These are phyloP conservation scores for Trichomonascaceae sp. DNA, from an alignment of 1,139 yeast genomes.

Conservation along the genomic window DNA sequence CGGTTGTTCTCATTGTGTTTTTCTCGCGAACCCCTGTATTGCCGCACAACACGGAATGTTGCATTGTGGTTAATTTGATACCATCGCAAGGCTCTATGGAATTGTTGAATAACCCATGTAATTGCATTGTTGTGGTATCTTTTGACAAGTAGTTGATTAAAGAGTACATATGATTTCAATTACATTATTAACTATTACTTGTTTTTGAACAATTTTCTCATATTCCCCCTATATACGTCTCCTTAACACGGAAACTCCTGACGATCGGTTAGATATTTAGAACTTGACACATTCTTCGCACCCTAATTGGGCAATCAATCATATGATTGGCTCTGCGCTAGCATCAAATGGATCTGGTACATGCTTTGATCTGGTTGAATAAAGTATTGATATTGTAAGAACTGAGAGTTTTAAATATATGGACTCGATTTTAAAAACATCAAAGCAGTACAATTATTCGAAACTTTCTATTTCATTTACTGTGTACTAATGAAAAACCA, in stretches of 20 bases:
- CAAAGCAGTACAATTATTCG: no score
- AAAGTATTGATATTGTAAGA: no score
- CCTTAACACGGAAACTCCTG: not conserved
- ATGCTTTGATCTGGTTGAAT: no score
- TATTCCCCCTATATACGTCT: not conserved
- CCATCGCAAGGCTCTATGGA: not conserved
- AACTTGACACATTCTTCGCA: not conserved
- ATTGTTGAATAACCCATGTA: no score
- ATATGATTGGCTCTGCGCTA: not conserved
- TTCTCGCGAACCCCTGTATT: not conserved
- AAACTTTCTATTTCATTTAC: not conserved
- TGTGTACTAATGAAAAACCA: not conserved
- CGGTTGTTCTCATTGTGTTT: not conserved
- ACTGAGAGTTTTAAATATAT: no score
- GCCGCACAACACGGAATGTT: not conserved
- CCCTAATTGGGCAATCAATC: not conserved
- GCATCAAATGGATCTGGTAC: no score
- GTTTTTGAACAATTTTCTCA: not conserved
- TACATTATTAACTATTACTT: no score
- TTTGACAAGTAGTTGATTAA: no score
- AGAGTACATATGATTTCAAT: not conserved
- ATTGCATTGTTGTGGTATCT: no score
- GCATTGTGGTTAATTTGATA: not conserved
- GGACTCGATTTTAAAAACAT: no score
- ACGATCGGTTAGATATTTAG: not conserved